These are phyloP conservation scores for Suillus ampliporus DNA, from an alignment of 768 basidiomycete genomes.

Conservation along the genomic window DNA sequence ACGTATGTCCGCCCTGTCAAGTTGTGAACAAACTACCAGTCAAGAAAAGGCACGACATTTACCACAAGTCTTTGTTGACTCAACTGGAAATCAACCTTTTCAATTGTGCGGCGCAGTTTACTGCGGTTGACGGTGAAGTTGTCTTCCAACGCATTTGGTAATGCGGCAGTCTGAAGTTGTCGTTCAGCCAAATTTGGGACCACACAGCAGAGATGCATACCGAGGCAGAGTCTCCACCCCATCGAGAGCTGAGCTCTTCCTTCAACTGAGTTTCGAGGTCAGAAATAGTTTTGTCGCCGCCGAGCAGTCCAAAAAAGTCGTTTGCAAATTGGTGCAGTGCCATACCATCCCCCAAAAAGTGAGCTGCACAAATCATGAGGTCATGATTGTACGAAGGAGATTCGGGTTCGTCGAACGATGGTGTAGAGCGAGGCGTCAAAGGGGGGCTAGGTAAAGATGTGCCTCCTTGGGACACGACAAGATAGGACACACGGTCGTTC, in stretches of 20 bases:
- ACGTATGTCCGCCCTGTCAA: conserved; percentile 72
- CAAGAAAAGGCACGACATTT: conserved; percentile 23
- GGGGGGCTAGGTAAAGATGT: conserved; percentile 38
- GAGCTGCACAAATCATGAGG: conserved; percentile 75
- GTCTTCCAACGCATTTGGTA: conserved; percentile 58
- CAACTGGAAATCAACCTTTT: conserved; percentile 59
- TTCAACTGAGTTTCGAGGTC: conserved; percentile 37
- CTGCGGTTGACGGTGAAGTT: conserved; percentile 45
- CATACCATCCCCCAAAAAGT: conserved; percentile 89
- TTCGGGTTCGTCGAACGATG: conserved; percentile 11
- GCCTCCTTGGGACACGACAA: conserved; percentile 53
- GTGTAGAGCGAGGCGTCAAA: conserved; percentile 33
- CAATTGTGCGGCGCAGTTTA: conserved; percentile 50
- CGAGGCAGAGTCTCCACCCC: conserved; percentile 23
- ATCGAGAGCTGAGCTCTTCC: conserved; percentile 41
- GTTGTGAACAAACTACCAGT: neutral
- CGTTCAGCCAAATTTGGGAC: conserved; percentile 14
- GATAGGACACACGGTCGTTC: conserved; percentile 65
- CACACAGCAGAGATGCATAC: conserved; percentile 12
- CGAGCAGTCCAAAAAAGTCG: conserved; percentile 75
- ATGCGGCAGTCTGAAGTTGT: conserved; percentile 26
- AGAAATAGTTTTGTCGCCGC: conserved; percentile 32
- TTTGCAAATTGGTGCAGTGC: conserved; percentile 83
- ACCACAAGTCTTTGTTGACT: conserved; percentile 64
- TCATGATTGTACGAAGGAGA: conserved; percentile 50